Conservation (phyloP, 371 early-diverging fungal species). For the Lichtheimia ramosa region DNA sequence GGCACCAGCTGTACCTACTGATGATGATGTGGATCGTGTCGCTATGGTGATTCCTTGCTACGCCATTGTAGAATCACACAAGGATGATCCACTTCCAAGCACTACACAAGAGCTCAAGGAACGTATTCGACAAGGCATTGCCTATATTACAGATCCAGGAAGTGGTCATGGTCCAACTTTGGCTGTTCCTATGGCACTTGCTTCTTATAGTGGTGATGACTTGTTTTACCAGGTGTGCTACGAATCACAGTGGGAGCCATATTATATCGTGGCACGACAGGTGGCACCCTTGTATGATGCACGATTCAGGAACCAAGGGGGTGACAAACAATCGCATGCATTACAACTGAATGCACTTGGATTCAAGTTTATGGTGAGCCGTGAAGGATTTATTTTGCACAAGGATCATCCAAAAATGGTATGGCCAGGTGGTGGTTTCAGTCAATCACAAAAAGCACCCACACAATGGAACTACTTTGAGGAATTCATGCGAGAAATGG, state of each 20-base stretch:
- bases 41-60: conserved; percentile 63
- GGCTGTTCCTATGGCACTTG: conserved; percentile 22
- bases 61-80: conserved; percentile 46
- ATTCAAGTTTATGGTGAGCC: conserved; percentile 51
- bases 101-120: conserved; percentile 42
- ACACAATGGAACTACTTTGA: conserved; percentile 55
- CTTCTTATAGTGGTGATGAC: conserved; percentile 25
- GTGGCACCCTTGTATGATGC: conserved; percentile 58
- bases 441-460: conserved; percentile 37
- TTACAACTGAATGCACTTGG: conserved; percentile 60
- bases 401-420: conserved; percentile 57
- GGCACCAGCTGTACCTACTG: conserved; percentile 21
- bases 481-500: conserved; percentile 53
- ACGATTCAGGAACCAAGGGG: conserved; percentile 66
- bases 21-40: conserved; percentile 3
- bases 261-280: conserved; percentile 52
- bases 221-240: conserved; percentile 61
- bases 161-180: conserved; percentile 65
- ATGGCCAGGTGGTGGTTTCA: conserved; percentile 62
- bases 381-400: conserved; percentile 59
- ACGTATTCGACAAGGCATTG: conserved; percentile 39
- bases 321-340: conserved; percentile 68
- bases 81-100: conserved; percentile 31
- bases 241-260: conserved; percentile 74
- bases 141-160: conserved; percentile 65